These are phyloP conservation scores for Penicillium robsamsonii DNA, from an alignment of 495 filamentous ascomycete genomes.

Conservation along the genomic window DNA sequence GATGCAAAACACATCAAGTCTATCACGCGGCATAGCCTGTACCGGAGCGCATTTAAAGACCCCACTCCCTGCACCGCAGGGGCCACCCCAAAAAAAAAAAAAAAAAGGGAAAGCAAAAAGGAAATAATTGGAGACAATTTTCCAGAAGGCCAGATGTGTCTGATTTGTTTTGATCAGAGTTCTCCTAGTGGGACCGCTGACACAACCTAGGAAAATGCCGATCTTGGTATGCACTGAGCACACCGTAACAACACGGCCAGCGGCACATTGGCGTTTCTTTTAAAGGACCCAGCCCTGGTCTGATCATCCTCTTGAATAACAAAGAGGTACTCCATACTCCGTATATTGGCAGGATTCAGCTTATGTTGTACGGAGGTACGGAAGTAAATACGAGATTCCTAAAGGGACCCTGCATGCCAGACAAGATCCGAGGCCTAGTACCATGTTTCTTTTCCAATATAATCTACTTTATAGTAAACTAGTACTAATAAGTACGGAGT, in stretches of 20 bases:
- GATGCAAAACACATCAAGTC: slow-evolving; percentile 20
- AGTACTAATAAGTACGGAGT: background rate
- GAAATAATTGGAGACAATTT: slow-evolving; percentile 13
- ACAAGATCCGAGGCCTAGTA: slow-evolving; percentile 9
- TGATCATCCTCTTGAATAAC: background rate
- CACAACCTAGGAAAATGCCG: slow-evolving; percentile 23
- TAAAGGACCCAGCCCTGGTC: background rate
- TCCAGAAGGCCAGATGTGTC: slow-evolving; percentile 25
- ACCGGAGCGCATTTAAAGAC: slow-evolving; percentile 25
- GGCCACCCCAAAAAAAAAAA: slow-evolving; percentile 20
- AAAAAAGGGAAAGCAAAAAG: slow-evolving; percentile 15
- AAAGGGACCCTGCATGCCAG: slow-evolving; percentile 14
- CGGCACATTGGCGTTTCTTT: background rate
- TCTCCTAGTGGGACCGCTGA: slow-evolving; percentile 21
- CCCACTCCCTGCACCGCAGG: slow-evolving; percentile 29
- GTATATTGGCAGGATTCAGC: background rate
- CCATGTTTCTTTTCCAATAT: slow-evolving; percentile 1
- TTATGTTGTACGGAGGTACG: background rate
- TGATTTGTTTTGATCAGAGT: slow-evolving; percentile 5
- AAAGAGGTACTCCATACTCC: background rate
- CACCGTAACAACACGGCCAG: slow-evolving; percentile 12
- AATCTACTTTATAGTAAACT: background rate
- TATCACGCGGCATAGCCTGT: slow-evolving; percentile 18
- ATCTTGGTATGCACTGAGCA: slow-evolving; percentile 25
- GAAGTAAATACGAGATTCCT: slow-evolving; percentile 3